These are phyloP conservation scores for Neofusicoccum parvum DNA, from an alignment of 2,329 filamentous ascomycete species.

Conservation along the genomic window DNA sequence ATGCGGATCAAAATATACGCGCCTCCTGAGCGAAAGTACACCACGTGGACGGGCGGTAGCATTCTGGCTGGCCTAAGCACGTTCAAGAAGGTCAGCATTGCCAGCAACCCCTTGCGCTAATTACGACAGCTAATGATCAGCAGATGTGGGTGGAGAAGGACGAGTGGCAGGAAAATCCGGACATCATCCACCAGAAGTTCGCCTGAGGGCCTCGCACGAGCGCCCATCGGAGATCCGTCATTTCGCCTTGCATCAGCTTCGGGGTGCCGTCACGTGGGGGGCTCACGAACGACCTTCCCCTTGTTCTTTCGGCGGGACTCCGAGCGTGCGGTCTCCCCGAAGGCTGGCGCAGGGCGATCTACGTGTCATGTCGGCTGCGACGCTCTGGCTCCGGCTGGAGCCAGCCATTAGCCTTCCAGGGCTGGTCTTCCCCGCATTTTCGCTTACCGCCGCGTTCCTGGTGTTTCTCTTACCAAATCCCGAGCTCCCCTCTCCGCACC, in stretches of 20 bases:
- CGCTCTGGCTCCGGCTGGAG: conserved; percentile 13
- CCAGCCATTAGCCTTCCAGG: conserved; percentile 9
- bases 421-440: conserved; percentile 22
- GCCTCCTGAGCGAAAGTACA: conserved; percentile 96
- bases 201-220: conserved; percentile 54
- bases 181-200: conserved; percentile 98
- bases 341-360: conserved; percentile 1
- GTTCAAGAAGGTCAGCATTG: conserved; percentile 81
- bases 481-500: conserved; percentile 19
- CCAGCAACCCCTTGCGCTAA: neutral
- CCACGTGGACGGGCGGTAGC: conserved; percentile 97
- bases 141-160: conserved; percentile 99
- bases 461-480: conserved; percentile 22
- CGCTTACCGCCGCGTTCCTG: conserved; percentile 20
- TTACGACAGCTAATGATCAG: conserved; percentile 32
- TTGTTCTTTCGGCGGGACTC: neutral
- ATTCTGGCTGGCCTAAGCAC: conserved; percentile 96
- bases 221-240: conserved; percentile 13
- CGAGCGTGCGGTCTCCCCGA: neutral
- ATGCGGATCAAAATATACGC: conserved; percentile 99
- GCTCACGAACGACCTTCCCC: neutral
- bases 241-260: conserved; percentile 3
- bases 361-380: conserved; percentile 19
- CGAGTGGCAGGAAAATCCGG: conserved; percentile 99
- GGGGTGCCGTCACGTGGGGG: conserved; percentile 13